Conservation (phyloP, 1,284 basidiomycete genomes). For the Cutaneotrichosporon cutaneum region DNA sequence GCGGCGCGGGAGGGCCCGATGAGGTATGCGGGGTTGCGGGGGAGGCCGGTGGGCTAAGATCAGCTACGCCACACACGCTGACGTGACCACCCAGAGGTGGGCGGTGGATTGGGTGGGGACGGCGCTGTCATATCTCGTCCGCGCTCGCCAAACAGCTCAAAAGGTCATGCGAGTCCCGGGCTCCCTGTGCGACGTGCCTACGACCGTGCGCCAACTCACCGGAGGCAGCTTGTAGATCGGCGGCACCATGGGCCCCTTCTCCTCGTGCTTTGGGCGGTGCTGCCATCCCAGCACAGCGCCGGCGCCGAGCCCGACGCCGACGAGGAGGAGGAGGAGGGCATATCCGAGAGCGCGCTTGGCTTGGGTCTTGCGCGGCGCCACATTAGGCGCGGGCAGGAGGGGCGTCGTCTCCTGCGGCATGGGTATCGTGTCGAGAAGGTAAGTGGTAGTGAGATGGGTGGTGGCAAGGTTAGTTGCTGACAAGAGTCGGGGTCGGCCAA, state of each 20-base stretch:
- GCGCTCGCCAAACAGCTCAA: too few relatives aligned
- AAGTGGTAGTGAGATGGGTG: not conserved
- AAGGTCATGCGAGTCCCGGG: too few relatives aligned
- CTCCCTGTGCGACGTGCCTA: too few relatives aligned
- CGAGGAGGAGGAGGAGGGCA: constrained; percentile 11
- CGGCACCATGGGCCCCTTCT: constrained; percentile 24
- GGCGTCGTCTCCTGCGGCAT: constrained; percentile 16
- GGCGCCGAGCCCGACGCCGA: constrained; percentile 15
- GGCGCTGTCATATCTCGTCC: too few relatives aligned
- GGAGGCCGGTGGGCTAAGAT: constrained; percentile 48
- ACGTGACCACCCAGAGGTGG: not conserved
- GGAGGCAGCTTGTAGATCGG: constrained; percentile 23
- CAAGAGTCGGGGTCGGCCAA: too few relatives aligned
- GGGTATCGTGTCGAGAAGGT: not conserved
- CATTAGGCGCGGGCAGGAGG: constrained; percentile 18
- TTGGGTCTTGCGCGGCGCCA: not conserved
- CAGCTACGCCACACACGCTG: not conserved
- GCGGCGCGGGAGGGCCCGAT: constrained; percentile 72
- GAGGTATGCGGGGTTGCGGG: constrained; percentile 69
- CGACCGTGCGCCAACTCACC: too few relatives aligned
- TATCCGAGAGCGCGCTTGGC: not conserved
- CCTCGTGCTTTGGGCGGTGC: not conserved
- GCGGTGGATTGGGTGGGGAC: too few relatives aligned
- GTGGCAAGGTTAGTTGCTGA: not conserved
- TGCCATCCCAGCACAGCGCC: constrained; percentile 12